Base-by-base conservation (phyloP, 2,329 filamentous ascomycete species). In the Trichoderma afroharzianum region DNA sequence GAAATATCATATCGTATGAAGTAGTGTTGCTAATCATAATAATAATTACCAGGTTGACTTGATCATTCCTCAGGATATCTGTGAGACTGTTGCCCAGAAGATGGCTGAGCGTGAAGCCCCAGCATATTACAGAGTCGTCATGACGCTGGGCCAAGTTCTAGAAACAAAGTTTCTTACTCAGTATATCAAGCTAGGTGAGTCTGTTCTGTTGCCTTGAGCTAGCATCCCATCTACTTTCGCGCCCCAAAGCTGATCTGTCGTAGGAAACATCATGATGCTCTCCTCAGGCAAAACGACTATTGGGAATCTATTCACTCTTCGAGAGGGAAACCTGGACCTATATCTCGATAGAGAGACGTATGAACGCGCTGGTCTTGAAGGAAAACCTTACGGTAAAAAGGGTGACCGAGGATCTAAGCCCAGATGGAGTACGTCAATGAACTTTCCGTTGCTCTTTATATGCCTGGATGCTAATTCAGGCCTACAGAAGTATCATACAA, bases 321-420 rank as follows among this genome's bases (percentile, higher is more conserved):
- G 83, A 71, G 87, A 93, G 75, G 94, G 94, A 88, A 83, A 66
- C 79, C 84, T 99, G 39, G 89, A 86, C 4, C 85, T 99, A 76
- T 92, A 93, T 76, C 85, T 98, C 30, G 92, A 94, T 74, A 94
- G 91, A 75, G 90, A 94, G 68, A 90, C 88, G 0, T 98, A 95
- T 80, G 94, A 98, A 80, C 88, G 91, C 62, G 90, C 92, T 61
- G 96, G 96, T 0, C 84, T 99, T 0, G 88, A 90, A 1, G 95
- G 95, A 1, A 90, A 90, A 74, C 87, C 92, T 21, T 83, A 89
- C 70, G 88, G 87, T 2, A 81, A 82, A 57, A 90, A 90, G 74
- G 88, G 88, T 7, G 85, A 84, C 72, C 83, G 88, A 24, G 85
- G 86, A 1, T 77, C 88, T 61, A 94, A 92, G 78, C 88, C 90